phyloP scores from a whole-genome alignment of 2,329 filamentous ascomycete species.

The Kalmusia sp. region DNA sequence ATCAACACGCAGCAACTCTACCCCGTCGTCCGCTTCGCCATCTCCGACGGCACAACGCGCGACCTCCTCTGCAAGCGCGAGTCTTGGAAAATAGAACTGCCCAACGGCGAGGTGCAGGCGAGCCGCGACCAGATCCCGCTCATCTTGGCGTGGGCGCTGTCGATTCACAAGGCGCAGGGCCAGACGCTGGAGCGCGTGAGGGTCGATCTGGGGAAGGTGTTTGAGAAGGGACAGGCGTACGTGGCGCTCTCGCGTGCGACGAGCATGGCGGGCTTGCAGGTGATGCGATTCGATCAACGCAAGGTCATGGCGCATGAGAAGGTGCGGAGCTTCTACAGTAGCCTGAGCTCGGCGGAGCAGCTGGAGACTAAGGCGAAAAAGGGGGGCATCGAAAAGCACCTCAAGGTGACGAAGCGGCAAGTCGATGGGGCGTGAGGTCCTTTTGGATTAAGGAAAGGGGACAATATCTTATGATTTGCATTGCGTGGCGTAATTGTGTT shows the following conservation, averaged over 20 bases:
- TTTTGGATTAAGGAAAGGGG: too few relatives aligned
- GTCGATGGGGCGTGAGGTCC: not conserved
- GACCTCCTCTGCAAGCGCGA: slow-evolving; percentile 84
- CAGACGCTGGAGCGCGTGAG: slow-evolving; percentile 94
- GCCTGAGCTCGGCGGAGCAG: slow-evolving; percentile 75
- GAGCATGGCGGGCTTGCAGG: slow-evolving; percentile 83
- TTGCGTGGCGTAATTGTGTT: too few relatives aligned
- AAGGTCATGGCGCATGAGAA: slow-evolving; percentile 95
- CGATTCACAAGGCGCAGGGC: slow-evolving; percentile 97
- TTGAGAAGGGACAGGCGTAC: slow-evolving; percentile 97
- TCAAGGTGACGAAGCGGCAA: slow-evolving; percentile 29
- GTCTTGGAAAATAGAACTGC: slow-evolving; percentile 96
- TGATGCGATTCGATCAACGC: slow-evolving; percentile 83
- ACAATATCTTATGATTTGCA: too few relatives aligned
- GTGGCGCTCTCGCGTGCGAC: slow-evolving; percentile 94
- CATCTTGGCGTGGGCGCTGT: slow-evolving; percentile 95
- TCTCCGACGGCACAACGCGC: slow-evolving; percentile 77
- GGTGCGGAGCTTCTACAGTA: slow-evolving; percentile 84
- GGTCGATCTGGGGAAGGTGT: slow-evolving; percentile 89
- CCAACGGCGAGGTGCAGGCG: slow-evolving; percentile 91
- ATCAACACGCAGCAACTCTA: slow-evolving; percentile 66
- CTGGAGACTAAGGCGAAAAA: slow-evolving; percentile 43
- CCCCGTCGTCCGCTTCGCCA: slow-evolving; percentile 84
- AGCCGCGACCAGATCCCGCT: slow-evolving; percentile 78
- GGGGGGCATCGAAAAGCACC: slow-evolving; percentile 37